phyloP scores from a whole-genome alignment of 192 early-diverging fungal genomes.

The Radiomyces spectabilis region DNA sequence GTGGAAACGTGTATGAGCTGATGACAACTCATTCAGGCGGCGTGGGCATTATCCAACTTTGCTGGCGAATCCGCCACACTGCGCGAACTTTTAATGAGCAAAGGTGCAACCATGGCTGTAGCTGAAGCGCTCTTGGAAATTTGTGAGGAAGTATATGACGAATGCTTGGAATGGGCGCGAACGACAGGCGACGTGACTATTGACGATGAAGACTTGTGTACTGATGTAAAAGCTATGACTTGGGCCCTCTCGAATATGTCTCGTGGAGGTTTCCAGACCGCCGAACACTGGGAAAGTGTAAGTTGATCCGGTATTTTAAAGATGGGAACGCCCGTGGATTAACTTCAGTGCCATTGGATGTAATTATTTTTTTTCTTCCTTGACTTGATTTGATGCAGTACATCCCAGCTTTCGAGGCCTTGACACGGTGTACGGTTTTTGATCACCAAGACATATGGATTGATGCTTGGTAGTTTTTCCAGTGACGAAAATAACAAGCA shows the following conservation, averaged over 20 bases:
- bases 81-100: constrained; percentile 16
- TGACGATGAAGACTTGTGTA: not conserved
- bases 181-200: too few relatives aligned
- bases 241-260: constrained; percentile 33
- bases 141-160: constrained; percentile 2
- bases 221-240: constrained; percentile 16
- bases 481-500: too few relatives aligned
- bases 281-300: constrained; percentile 13
- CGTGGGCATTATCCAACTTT: constrained; percentile 33
- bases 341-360: too few relatives aligned
- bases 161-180: not conserved
- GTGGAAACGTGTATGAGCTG: too few relatives aligned
- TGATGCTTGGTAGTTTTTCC: not conserved
- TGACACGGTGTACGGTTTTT: constrained; percentile 7
- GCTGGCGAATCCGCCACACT: constrained; percentile 22
- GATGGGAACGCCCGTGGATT: too few relatives aligned
- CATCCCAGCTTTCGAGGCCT: constrained; percentile 14
- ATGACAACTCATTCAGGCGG: constrained; percentile 1
- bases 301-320: too few relatives aligned
- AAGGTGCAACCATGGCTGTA: constrained; percentile 5
- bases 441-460: constrained; percentile 19
- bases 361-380: not conserved
- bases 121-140: not conserved
- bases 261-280: constrained; percentile 24
- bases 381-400: constrained; percentile 1